Evolutionary conservation across 2,329 filamentous ascomycete species (phyloP).

Genomic region (Aureobasidium uvarum): DNA sequence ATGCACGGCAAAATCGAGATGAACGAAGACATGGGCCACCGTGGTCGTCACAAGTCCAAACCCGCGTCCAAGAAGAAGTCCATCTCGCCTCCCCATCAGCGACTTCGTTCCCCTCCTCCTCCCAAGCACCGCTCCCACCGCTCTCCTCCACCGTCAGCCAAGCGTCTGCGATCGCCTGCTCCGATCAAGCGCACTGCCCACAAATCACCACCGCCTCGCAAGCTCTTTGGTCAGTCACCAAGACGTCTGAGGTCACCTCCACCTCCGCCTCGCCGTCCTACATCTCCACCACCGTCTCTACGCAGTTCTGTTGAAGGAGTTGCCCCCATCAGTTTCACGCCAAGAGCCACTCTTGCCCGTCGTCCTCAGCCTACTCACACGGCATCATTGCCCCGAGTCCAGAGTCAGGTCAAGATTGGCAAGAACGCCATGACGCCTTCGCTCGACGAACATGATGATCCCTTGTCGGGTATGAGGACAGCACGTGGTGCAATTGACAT

Average conservation of each 20-base stretch:
- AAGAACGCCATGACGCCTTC: slow-evolving; percentile 6
- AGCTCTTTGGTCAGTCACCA: slow-evolving; percentile 69
- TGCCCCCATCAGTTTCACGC: slow-evolving; percentile 37
- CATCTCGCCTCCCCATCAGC: slow-evolving; percentile 60
- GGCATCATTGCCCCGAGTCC: slow-evolving; percentile 75
- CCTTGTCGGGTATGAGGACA: slow-evolving; percentile 60
- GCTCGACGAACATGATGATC: slow-evolving; percentile 43
- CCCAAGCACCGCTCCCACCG: slow-evolving; percentile 36
- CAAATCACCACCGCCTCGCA: slow-evolving; percentile 44
- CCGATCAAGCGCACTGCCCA: slow-evolving; percentile 36
- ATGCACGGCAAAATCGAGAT: slow-evolving; percentile 61
- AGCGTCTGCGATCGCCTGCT: slow-evolving; percentile 35
- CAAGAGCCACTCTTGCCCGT: slow-evolving; percentile 33
- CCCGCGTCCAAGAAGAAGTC: slow-evolving; percentile 41
- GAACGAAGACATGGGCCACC: slow-evolving; percentile 59
- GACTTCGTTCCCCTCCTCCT: slow-evolving; percentile 52
- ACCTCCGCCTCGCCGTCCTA: slow-evolving; percentile 42
- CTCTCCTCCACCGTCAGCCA: slow-evolving; percentile 45
- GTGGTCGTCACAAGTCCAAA: slow-evolving; percentile 39
- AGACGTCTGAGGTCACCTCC: slow-evolving; percentile 54
- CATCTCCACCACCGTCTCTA: slow-evolving; percentile 67
- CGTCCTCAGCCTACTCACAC: slow-evolving; percentile 70
- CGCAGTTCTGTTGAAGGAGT: slow-evolving; percentile 44
- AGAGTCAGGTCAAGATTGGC: slow-evolving; percentile 25
- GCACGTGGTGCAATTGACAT: slow-evolving; percentile 91